Evolutionary conservation across 495 filamentous ascomycete species (phyloP).

Genomic region (Penicillium maclennaniae): DNA sequence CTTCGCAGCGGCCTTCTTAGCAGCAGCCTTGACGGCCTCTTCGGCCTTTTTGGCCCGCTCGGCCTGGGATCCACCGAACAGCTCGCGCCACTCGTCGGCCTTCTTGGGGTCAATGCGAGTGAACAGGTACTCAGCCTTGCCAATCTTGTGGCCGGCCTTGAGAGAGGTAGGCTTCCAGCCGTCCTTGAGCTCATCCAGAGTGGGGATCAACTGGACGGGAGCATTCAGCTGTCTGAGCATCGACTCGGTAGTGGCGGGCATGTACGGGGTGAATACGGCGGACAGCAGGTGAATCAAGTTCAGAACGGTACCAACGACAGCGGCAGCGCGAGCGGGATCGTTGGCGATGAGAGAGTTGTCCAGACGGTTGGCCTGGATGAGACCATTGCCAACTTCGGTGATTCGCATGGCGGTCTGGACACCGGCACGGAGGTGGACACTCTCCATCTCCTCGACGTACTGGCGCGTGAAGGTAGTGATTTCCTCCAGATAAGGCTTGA

Average conservation of each 20-base stretch:
- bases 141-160: slow-evolving; percentile 72
- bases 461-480: slow-evolving; percentile 60
- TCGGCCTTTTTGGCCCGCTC: slow-evolving; percentile 60
- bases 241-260: slow-evolving; percentile 71
- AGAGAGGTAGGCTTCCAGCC: slow-evolving; percentile 59
- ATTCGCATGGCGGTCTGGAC: slow-evolving; percentile 68
- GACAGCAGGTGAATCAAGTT: slow-evolving; percentile 81
- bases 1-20: slow-evolving; percentile 53
- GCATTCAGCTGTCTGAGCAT: slow-evolving; percentile 73
- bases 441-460: slow-evolving; percentile 70
- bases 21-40: slow-evolving; percentile 54
- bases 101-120: slow-evolving; percentile 77
- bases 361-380: slow-evolving; percentile 76
- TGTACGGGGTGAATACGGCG: slow-evolving; percentile 72
- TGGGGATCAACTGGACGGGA: slow-evolving; percentile 61
- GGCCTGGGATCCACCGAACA: slow-evolving; percentile 74
- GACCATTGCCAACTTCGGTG: slow-evolving; percentile 68
- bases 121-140: slow-evolving; percentile 80
- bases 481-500: slow-evolving; percentile 45
- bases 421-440: slow-evolving; percentile 70
- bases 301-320: slow-evolving; percentile 76
- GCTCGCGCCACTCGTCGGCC: slow-evolving; percentile 74
- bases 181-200: slow-evolving; percentile 37
- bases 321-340: slow-evolving; percentile 66
- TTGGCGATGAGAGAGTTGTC: slow-evolving; percentile 76